Conservation (phyloP, 768 basidiomycete genomes). For the Boletus insuetus region DNA sequence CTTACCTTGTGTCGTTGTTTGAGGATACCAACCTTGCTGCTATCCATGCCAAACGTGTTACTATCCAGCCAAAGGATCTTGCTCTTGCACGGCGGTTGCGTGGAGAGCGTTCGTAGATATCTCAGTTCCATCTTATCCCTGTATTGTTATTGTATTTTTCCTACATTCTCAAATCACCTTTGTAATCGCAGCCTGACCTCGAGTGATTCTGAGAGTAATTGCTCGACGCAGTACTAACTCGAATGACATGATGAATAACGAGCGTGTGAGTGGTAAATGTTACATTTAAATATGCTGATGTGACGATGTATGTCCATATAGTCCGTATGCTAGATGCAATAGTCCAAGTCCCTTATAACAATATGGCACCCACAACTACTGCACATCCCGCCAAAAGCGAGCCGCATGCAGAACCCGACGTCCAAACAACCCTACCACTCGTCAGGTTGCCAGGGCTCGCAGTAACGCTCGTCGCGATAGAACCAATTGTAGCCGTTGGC, state of each 20-base stretch:
- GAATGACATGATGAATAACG: too few species aligned
- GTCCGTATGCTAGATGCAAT: too few species aligned
- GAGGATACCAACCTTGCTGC: slow-evolving; percentile 83
- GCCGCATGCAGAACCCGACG: neutral
- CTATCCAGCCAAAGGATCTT: slow-evolving; percentile 83
- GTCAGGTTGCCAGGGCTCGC: slow-evolving; percentile 25
- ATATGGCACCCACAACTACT: slow-evolving; percentile 2
- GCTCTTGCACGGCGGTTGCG: slow-evolving; percentile 75
- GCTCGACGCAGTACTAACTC: too few species aligned
- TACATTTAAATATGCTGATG: too few species aligned
- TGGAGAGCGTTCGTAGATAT: slow-evolving; percentile 58
- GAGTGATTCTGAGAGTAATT: too few species aligned
- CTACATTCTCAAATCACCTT: neutral
- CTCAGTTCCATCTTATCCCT: neutral
- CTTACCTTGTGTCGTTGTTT: slow-evolving; percentile 74
- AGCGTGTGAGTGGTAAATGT: too few species aligned
- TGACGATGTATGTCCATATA: too few species aligned
- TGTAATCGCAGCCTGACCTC: neutral
- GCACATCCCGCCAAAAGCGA: slow-evolving; percentile 8
- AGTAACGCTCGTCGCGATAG: slow-evolving; percentile 46
- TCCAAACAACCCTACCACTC: neutral
- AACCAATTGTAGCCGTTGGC: slow-evolving; percentile 59
- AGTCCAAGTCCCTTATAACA: slow-evolving; percentile 12
- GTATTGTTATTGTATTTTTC: slow-evolving; percentile 2
- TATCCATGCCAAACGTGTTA: slow-evolving; percentile 83